Base-by-base conservation (phyloP, 371 early-diverging fungal genomes). In the Encephalitozoon hellem region DNA sequence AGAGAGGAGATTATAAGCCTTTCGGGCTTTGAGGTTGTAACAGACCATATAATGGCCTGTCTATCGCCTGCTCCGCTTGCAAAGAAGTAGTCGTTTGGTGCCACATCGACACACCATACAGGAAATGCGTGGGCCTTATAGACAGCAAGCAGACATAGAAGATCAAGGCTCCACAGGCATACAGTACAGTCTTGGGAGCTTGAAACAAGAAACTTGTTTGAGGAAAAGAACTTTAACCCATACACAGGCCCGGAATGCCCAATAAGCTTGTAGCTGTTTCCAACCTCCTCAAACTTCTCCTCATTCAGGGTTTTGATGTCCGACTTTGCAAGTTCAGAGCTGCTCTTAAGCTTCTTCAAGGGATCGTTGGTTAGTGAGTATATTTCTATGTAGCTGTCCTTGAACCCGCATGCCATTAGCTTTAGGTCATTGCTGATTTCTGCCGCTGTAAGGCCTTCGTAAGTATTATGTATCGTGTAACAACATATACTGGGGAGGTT, bases 91-190 rank as follows among this genome's bases (percentile, higher is more conserved):
- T 94, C 94, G 75, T 89, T 88, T 0, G 91, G 91, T 1, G 92
- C 89, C 80, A 94, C 90, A 59, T 90, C 89, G 0, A 94, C 89
- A 79, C 90, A 91, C 96, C 97, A 99, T 3, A 99, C 88, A 11
- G 99, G 98, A 81, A 93, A 94, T 81, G 91, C 93, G 86, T 97
- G 97, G 28, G 95, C 94, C 82, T 90, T 91, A 87, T 95, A 99
- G 51, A 89, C 88, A 12, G 91, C 96, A 6, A 97, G 77, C 77
- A 92, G 92, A 30, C 90, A 87, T 71, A 87, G 89, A 5, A 95
- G 91, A 47, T 92, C 92, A 30, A 92, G 85, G 80, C 90, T 91
- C 99, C 99, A 99, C 53, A 98, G 84, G 11, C 97, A 90, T 8
- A 91, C 90, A 52, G 97, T 95, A 77, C 89, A 88, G 82, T 99